Conservation (phyloP, 1,284 basidiomycete genomes). For the Trichosporon sp. region DNA sequence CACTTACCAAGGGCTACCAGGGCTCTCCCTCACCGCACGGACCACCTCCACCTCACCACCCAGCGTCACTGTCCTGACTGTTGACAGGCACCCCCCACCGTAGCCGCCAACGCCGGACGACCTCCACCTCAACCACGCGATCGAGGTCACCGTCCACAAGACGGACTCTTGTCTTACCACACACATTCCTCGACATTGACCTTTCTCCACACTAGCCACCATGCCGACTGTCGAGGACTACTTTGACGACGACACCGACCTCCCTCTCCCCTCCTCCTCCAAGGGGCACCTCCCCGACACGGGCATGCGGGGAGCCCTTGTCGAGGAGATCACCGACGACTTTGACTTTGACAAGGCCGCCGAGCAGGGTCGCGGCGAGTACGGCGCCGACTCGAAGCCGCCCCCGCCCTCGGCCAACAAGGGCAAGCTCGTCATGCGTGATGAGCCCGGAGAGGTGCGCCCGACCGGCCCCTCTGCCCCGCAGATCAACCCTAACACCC, state of each 20-base stretch:
- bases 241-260: slow-evolving; percentile 87
- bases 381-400: slow-evolving; percentile 45
- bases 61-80: too few relatives aligned
- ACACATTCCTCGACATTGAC: background rate
- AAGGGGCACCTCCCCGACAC: slow-evolving; percentile 66
- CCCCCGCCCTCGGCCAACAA: slow-evolving; percentile 41
- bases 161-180: background rate
- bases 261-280: slow-evolving; percentile 60
- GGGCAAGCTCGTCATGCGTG: slow-evolving; percentile 42
- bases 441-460: slow-evolving; percentile 38
- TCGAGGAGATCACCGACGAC: slow-evolving; percentile 66
- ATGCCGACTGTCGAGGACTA: slow-evolving; percentile 57
- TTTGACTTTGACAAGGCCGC: slow-evolving; percentile 58
- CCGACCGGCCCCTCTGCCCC: slow-evolving; percentile 33
- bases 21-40: background rate
- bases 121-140: background rate
- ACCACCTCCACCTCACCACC: slow-evolving; percentile 4
- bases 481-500: slow-evolving; percentile 49
- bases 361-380: slow-evolving; percentile 57
- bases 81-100: too few relatives aligned
- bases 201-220: slow-evolving; percentile 21
- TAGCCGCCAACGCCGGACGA: background rate
- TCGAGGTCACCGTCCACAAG: background rate
- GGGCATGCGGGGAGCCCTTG: slow-evolving; percentile 69
- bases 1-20: slow-evolving; percentile 4